Percentiles rank a stretch among this genome's conserved stretches.
phyloP scores from a whole-genome alignment of 225 moss, liverwort and hornwort species.

The Sphagnum tenellum region DNA sequence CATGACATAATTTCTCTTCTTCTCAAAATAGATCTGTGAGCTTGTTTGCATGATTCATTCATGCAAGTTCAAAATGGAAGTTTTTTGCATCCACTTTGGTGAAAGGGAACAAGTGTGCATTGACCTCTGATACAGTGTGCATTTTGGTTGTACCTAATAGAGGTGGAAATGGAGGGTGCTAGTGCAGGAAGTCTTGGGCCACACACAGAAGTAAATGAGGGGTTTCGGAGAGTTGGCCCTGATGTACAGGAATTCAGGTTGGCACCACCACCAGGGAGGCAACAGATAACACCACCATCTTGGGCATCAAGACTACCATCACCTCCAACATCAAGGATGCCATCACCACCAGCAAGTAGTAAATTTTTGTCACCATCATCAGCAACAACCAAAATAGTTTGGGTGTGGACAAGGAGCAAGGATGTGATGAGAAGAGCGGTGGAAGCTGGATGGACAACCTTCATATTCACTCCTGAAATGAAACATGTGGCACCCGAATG shows the following conservation, averaged over 20 bases:
- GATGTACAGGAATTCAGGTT: slow-evolving; percentile 3
- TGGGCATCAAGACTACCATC: slow-evolving; percentile 1
- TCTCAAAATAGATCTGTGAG: neutral
- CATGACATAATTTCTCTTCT: slow-evolving; percentile 1
- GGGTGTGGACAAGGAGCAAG: slow-evolving; percentile 89
- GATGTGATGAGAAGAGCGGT: slow-evolving; percentile 83
- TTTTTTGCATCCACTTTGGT: neutral
- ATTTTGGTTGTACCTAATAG: too few relatives aligned
- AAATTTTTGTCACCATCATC: slow-evolving; percentile 9
- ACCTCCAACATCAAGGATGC: slow-evolving; percentile 17
- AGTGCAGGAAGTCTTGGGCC: too few relatives aligned
- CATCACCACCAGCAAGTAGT: slow-evolving; percentile 30
- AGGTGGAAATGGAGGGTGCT: too few relatives aligned
- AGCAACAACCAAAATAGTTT: slow-evolving; percentile 48
- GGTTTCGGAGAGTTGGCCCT: slow-evolving; percentile 5
- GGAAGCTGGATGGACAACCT: slow-evolving; percentile 78
- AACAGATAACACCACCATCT: neutral
- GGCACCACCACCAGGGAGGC: slow-evolving; percentile 3
- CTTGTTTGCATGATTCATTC: neutral
- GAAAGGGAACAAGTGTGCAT: too few relatives aligned
- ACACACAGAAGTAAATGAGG: slow-evolving; percentile 5
- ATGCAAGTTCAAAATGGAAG: slow-evolving; percentile 6
- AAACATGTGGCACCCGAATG: slow-evolving; percentile 59
- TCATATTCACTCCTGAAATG: slow-evolving; percentile 63
- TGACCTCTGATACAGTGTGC: too few relatives aligned